Evolutionary conservation across 768 basidiomycete genomes (phyloP).

Genomic region (Scleroderma citrinum): DNA sequence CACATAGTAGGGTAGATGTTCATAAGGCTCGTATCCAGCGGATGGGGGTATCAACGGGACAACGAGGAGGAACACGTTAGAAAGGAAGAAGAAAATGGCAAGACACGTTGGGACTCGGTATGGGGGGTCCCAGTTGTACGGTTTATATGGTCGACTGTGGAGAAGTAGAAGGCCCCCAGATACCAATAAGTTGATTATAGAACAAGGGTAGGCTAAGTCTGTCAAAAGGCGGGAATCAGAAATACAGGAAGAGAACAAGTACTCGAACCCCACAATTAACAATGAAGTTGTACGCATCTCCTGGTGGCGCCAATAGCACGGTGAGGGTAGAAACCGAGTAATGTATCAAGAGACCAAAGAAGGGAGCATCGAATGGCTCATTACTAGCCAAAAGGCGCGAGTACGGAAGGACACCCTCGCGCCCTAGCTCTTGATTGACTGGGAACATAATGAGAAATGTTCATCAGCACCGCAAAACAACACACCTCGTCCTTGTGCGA

Average conservation of each 20-base stretch:
- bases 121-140: conserved; percentile 58
- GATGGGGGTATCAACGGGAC: conserved; percentile 61
- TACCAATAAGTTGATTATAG: conserved; percentile 54
- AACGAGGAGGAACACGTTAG: conserved; percentile 58
- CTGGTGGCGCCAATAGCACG: conserved; percentile 53
- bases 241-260: neutral
- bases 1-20: conserved; percentile 65
- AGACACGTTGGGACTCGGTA: conserved; percentile 49
- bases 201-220: conserved; percentile 56
- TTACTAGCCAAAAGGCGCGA: conserved; percentile 66
- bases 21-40: conserved; percentile 45
- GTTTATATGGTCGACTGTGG: conserved; percentile 38
- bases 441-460: conserved; percentile 1
- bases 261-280: conserved; percentile 45
- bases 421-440: conserved; percentile 54
- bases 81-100: conserved; percentile 51
- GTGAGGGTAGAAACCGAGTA: conserved; percentile 54
- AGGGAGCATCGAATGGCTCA: conserved; percentile 63
- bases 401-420: conserved; percentile 64
- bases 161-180: conserved; percentile 60
- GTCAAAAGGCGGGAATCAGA: neutral
- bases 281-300: conserved; percentile 71
- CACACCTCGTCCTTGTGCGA: conserved; percentile 59
- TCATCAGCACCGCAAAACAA: conserved; percentile 3
- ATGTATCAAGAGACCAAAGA: conserved; percentile 56